A percentile compares a stretch with the other conserved stretches of the same genome.
Evolutionary conservation across 495 filamentous ascomycete species (phyloP).

Genomic region (Letharia lupina): DNA sequence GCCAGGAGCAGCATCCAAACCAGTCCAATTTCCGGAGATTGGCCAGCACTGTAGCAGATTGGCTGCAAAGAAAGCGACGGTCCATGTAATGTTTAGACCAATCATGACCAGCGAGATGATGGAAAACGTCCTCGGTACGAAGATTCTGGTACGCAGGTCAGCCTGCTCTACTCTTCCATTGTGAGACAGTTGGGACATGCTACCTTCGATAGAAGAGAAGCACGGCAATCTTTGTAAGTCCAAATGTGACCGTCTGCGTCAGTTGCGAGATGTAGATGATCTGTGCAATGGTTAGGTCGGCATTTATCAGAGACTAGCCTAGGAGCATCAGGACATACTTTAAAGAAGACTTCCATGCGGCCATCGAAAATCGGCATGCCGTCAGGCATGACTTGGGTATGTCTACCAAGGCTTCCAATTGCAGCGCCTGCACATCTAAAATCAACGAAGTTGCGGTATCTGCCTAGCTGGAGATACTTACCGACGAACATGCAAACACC

Average conservation of each 20-base stretch:
- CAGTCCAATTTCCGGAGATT: slow-evolving; percentile 10
- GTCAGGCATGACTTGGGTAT: slow-evolving; percentile 7
- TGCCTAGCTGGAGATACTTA: neutral
- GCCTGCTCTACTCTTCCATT: neutral
- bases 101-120: neutral
- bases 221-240: slow-evolving; percentile 14
- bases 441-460: too few species aligned
- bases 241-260: slow-evolving; percentile 14
- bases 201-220: slow-evolving; percentile 13
- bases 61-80: slow-evolving; percentile 14
- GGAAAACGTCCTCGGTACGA: neutral
- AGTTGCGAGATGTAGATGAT: slow-evolving; percentile 11
- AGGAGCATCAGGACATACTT: neutral
- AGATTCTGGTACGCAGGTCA: neutral
- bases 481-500: slow-evolving; percentile 12
- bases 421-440: slow-evolving; percentile 2
- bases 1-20: neutral
- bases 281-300: neutral
- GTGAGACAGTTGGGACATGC: too few species aligned
- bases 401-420: slow-evolving; percentile 10
- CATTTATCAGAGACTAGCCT: neutral
- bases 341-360: slow-evolving; percentile 3
- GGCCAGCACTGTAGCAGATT: slow-evolving; percentile 15
- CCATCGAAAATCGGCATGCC: slow-evolving; percentile 10
- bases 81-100: slow-evolving; percentile 8